These are phyloP conservation scores for Yamadazyma blattariae DNA, from an alignment of 1,139 yeast species.

Conservation along the genomic window DNA sequence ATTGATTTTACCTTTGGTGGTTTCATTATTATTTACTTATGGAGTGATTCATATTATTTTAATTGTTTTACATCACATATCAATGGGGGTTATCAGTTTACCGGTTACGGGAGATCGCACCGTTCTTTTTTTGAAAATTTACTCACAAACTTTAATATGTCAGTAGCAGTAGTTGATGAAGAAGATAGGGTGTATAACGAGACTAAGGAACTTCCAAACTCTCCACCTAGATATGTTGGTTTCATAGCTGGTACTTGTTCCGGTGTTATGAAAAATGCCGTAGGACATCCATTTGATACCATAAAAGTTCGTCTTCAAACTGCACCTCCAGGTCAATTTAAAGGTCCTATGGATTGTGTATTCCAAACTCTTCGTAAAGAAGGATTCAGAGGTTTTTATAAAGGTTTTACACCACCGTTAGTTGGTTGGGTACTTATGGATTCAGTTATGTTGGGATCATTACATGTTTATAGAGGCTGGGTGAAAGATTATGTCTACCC, in stretches of 20 bases:
- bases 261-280: constrained; percentile 82
- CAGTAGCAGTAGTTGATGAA: constrained; percentile 27
- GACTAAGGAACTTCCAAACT: constrained; percentile 7
- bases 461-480: constrained; percentile 70
- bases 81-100: too few relatives aligned
- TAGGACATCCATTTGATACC: constrained; percentile 93
- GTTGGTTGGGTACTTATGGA: constrained; percentile 96
- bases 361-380: constrained; percentile 68
- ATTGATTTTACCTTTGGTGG: too few relatives aligned
- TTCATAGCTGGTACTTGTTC: constrained; percentile 87
- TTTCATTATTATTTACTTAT: too few relatives aligned
- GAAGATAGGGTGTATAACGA: constrained; percentile 23
- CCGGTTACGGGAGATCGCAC: constrained; percentile 5
- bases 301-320: constrained; percentile 87
- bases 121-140: background rate
- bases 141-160: constrained; percentile 8
- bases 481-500: constrained; percentile 63
- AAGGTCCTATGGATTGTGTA: constrained; percentile 81
- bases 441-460: constrained; percentile 80
- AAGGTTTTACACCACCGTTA: constrained; percentile 90
- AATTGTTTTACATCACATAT: too few relatives aligned
- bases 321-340: constrained; percentile 65
- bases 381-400: constrained; percentile 74
- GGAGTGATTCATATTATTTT: too few relatives aligned
- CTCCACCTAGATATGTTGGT: constrained; percentile 64